A percentile compares a stretch with the other conserved stretches of the same genome.
These are phyloP conservation scores for Neocatenulostroma microsporum DNA, from an alignment of 2,329 filamentous ascomycete genomes.

Conservation along the genomic window DNA sequence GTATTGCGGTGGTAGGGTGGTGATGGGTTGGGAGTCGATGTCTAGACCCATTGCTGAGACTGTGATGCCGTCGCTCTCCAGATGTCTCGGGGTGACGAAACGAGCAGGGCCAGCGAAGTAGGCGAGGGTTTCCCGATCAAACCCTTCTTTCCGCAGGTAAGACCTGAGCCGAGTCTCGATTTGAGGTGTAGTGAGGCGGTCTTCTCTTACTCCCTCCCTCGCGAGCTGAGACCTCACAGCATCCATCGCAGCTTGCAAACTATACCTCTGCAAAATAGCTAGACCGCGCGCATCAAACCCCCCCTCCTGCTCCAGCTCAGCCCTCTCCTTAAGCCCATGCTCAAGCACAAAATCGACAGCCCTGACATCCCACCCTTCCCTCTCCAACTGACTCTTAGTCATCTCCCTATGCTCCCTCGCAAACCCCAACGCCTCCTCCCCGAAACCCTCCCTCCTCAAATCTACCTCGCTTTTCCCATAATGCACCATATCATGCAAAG, in stretches of 20 bases:
- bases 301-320: conserved; percentile 13
- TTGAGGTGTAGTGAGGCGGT: background rate
- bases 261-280: conserved; percentile 9
- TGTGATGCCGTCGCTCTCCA: conserved; percentile 23
- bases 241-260: background rate
- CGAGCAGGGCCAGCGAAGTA: conserved; percentile 11
- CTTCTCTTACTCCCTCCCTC: background rate
- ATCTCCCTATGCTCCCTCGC: conserved; percentile 16
- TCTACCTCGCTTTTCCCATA: conserved; percentile 13
- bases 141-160: conserved; percentile 5
- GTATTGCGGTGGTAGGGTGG: conserved; percentile 16
- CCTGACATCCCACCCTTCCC: conserved; percentile 19
- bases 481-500: conserved; percentile 20
- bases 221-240: conserved; percentile 7
- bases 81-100: conserved; percentile 14
- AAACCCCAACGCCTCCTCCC: conserved; percentile 20
- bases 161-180: conserved; percentile 4
- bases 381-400: conserved; percentile 18
- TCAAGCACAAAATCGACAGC: conserved; percentile 16
- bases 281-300: conserved; percentile 13
- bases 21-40: conserved; percentile 22
- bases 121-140: conserved; percentile 7
- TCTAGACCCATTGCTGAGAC: conserved; percentile 25
- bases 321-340: conserved; percentile 9
- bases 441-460: conserved; percentile 16